Base-by-base conservation (phyloP, 2,329 filamentous ascomycete species). In the Stagonosporopsis rhizophila region DNA sequence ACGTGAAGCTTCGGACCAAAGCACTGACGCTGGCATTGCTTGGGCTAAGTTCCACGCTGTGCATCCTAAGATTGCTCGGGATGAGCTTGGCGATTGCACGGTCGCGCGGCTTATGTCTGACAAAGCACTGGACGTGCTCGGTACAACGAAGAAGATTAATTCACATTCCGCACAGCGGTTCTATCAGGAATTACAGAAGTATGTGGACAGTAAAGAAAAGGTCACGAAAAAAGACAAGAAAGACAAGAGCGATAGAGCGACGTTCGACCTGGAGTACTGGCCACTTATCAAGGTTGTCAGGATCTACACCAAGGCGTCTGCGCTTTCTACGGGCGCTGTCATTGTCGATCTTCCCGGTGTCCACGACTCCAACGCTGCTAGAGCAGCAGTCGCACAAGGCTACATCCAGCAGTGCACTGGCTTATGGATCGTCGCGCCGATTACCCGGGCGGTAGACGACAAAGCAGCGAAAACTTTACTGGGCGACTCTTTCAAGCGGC, bases 371-470 rank as follows among this genome's bases (percentile, higher is more conserved):
- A 88, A 88, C 65, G 80, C 83, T 4, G 86, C 86, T 32, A 79
- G 86, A 45, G 80, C 82, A 35, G 81, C 83, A 2, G 81, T 88
- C 22, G 84, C 86, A 1, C 78, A 80, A 39, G 77, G 78, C 0
- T 89, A 89, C 61, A 81, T 87, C 73, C 83, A 87, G 65, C 78
- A 83, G 58, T 88, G 85, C 59, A 82, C 81, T 2, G 80, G 82
- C 2, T 68, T 88, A 0, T 88, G 84, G 84, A 83, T 88, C 46
- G 82, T 87, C n/a, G 83, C 85, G 1, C 84, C 84, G 0, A 88
- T 89, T 53, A 83, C 78, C 34, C 76, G 86, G 12, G 83, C 83
- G 1, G 83, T 88, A 1, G 83, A 87, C 58, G 83, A 87, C 60
- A 85, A 86, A 64, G 79, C 82, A 2, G 84, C 85, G 0, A 83